Evolutionary conservation across 129 eudicot species (phyloP).

Genomic region (Flaveria linearis): DNA sequence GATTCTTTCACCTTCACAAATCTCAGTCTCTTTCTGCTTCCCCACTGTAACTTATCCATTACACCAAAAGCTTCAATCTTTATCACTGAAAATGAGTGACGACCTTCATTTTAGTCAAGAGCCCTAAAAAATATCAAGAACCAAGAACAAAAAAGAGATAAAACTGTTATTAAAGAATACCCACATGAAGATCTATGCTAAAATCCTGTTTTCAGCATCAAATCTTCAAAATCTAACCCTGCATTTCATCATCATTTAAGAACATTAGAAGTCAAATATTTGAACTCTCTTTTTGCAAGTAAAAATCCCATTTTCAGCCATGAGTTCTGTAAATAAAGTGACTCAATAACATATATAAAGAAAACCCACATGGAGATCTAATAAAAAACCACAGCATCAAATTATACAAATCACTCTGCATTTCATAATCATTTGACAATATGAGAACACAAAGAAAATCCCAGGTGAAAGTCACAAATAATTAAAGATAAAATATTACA

Average conservation of each 20-base stretch:
- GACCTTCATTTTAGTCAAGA: conserved; percentile 1
- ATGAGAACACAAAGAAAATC: background rate
- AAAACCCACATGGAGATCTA: conserved; percentile 36
- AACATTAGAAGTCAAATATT: background rate
- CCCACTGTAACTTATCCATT: conserved; percentile 89
- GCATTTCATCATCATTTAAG: conserved; percentile 7
- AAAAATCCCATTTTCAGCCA: conserved; percentile 7
- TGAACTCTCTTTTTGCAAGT: background rate
- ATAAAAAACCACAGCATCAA: conserved; percentile 29
- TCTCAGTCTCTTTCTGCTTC: conserved; percentile 76
- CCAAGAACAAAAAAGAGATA: conserved; percentile 9
- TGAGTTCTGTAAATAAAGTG: background rate
- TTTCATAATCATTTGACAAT: conserved; percentile 23
- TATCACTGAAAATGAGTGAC: conserved; percentile 17
- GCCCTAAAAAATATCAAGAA: background rate
- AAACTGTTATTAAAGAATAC: background rate
- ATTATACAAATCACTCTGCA: conserved; percentile 27
- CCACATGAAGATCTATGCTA: conserved; percentile 10
- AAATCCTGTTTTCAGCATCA: conserved; percentile 7
- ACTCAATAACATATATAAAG: background rate
- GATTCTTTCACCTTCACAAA: conserved; percentile 69
- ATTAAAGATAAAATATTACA: conserved; percentile 6
- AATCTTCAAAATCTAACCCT: conserved; percentile 7
- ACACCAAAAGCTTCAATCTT: conserved; percentile 28
- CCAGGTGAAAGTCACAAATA: conserved; percentile 3